These are phyloP conservation scores for Oidiodendron maius DNA, from an alignment of 495 filamentous ascomycete species.

Conservation along the genomic window DNA sequence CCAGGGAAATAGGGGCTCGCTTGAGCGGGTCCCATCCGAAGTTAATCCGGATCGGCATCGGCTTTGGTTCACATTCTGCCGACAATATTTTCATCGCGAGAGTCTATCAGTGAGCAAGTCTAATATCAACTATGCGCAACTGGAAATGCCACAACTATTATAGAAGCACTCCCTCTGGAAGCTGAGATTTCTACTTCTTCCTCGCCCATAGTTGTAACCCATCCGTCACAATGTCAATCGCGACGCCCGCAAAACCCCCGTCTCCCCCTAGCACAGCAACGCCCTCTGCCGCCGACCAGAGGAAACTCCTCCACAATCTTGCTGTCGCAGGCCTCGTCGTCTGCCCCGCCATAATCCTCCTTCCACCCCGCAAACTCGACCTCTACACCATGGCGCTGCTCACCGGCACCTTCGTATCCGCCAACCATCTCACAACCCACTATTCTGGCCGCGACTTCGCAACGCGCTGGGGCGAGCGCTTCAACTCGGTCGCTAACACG, in stretches of 20 bases:
- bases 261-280: background rate
- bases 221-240: background rate
- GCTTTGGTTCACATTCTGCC: no score
- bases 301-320: conserved; percentile 12
- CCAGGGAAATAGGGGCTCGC: no score
- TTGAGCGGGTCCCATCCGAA: no score
- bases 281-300: background rate
- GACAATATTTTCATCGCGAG: no score
- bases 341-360: conserved; percentile 61
- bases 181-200: no score
- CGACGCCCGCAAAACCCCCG: background rate
- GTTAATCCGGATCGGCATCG: no score
- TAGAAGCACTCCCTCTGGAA: background rate
- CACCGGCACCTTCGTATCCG: conserved; percentile 42
- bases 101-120: no score
- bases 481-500: conserved; percentile 22
- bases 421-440: conserved; percentile 56
- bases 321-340: conserved; percentile 57
- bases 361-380: conserved; percentile 79
- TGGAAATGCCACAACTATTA: background rate
- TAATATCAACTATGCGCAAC: no score
- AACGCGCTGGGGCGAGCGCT: conserved; percentile 32
- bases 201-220: no score
- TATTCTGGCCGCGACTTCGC: conserved; percentile 53
- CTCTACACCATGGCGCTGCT: conserved; percentile 47